Base-by-base conservation (phyloP, 495 filamentous ascomycete species). In the Niebla homalea region DNA sequence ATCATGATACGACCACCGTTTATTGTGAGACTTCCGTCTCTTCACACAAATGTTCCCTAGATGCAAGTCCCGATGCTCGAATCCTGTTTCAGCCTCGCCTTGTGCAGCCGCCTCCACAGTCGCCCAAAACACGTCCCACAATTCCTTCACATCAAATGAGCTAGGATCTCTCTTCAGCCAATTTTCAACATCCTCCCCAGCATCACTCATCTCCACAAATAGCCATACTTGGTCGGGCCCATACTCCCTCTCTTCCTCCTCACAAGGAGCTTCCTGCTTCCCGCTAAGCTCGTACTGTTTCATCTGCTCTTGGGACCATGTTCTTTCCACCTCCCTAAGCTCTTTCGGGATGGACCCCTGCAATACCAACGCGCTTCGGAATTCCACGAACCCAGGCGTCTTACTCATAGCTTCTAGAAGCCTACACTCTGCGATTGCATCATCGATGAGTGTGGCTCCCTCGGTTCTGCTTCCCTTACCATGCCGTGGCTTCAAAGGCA, bases 31-130 rank as follows among this genome's bases (percentile, higher is more conserved):
- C 23, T 36, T 36, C 4, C 32, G 56, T n/a, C 61, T 67, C 25
- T 64, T 70, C 40, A 92, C 78, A 61, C 89, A 95, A 21, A 95
- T 72, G 61, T 95, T 95, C 8, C 86, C 87, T 36, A 89, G 73
- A 62, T 95, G 89, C 14, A 95, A 70, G 65, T 95, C 89, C 5
- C 89, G 80, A 64, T 95, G 89, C 78, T 94, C 89, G 53, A 95
- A 95, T 51, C 75, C 62, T 20, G 79, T 74, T 46, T 75, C 69
- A 41, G 78, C 75, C 57, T 95, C 89, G 2, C 83, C 87, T 39
- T 83, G 76, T 10, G 82, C 83, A 20, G 94, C 67, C 12, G 87
- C 79, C 55, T 89, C 77, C 2, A 82, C 79, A 16, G 87, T 79
- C 20, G 81, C 79, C 71, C 89, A 80, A 64, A 94, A 89, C 2